Percentiles rank a stretch among this genome's conserved stretches.
Evolutionary conservation across 2,329 filamentous ascomycete genomes (phyloP).

Genomic region (Ophiosphaerella korrae): DNA sequence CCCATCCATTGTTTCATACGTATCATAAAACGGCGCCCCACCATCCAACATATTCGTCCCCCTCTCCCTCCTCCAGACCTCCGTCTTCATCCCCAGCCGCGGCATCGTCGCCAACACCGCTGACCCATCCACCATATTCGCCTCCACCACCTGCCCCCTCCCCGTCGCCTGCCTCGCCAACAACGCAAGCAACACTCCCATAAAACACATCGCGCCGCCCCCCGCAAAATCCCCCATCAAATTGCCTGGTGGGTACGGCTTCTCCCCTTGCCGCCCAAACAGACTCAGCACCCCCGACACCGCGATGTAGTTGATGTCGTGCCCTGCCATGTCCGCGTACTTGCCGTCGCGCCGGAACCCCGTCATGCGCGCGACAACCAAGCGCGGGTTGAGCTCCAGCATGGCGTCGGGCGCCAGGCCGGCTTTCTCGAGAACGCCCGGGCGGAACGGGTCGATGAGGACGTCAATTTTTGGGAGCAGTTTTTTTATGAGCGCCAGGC

Average conservation of each 20-base stretch:
- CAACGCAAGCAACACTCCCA: slow-evolving; percentile 82
- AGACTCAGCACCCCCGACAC: slow-evolving; percentile 79
- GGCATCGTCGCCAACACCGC: slow-evolving; percentile 80
- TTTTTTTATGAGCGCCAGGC: slow-evolving; percentile 68
- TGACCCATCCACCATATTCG: slow-evolving; percentile 94
- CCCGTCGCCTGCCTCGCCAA: slow-evolving; percentile 68
- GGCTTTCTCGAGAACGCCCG: slow-evolving; percentile 84
- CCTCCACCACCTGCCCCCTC: slow-evolving; percentile 84
- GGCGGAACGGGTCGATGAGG: slow-evolving; percentile 91
- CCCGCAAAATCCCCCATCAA: slow-evolving; percentile 90
- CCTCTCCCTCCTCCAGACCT: slow-evolving; percentile 66
- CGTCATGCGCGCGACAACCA: slow-evolving; percentile 85
- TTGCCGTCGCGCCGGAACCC: slow-evolving; percentile 87
- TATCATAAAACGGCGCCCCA: slow-evolving; percentile 86
- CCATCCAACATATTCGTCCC: slow-evolving; percentile 83
- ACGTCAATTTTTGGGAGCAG: slow-evolving; percentile 72
- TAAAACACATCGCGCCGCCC: slow-evolving; percentile 79
- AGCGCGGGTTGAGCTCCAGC: slow-evolving; percentile 68
- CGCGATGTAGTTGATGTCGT: slow-evolving; percentile 96
- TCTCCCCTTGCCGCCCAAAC: slow-evolving; percentile 71
- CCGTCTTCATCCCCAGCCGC: slow-evolving; percentile 67
- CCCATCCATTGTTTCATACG: slow-evolving; percentile 81
- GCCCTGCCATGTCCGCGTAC: slow-evolving; percentile 86
- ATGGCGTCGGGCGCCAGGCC: slow-evolving; percentile 72
- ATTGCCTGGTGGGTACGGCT: slow-evolving; percentile 80